These are phyloP conservation scores for Fereydounia khargensis DNA, from an alignment of 1,284 basidiomycete genomes.

Conservation along the genomic window DNA sequence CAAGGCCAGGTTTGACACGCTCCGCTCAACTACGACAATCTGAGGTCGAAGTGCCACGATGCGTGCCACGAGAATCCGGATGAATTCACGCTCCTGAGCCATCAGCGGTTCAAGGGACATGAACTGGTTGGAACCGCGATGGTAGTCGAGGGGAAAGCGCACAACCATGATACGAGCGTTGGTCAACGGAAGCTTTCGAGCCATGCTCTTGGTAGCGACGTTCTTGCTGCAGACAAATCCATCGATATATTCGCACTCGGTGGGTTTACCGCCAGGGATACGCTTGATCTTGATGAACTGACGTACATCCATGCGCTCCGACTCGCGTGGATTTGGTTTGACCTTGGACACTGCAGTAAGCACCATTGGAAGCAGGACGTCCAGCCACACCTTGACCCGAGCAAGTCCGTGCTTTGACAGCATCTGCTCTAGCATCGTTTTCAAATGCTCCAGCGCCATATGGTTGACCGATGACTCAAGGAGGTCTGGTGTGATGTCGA, in stretches of 20 bases:
- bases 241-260: conserved; percentile 93
- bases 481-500: conserved; percentile 22
- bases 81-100: conserved; percentile 90
- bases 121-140: conserved; percentile 83
- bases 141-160: conserved; percentile 92
- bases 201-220: conserved; percentile 81
- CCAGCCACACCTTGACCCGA: conserved; percentile 40
- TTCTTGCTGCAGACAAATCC: conserved; percentile 98
- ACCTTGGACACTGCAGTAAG: conserved; percentile 47
- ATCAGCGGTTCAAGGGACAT: conserved; percentile 89
- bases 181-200: conserved; percentile 62
- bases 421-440: conserved; percentile 47
- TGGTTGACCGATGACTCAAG: conserved; percentile 29
- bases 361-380: conserved; percentile 43
- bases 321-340: conserved; percentile 60
- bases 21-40: conserved; percentile 85
- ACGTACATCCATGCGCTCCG: conserved; percentile 86
- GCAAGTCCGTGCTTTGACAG: conserved; percentile 31
- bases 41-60: conserved; percentile 89
- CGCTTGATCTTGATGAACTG: conserved; percentile 98
- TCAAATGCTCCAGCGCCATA: conserved; percentile 34
- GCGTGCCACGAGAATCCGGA: conserved; percentile 80
- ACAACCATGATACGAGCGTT: conserved; percentile 92
- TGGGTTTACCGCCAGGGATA: conserved; percentile 86
- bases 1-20: conserved; percentile 85